Evolutionary conservation across 139 green algal species (phyloP), one percentile per base, ranked within the genome.

Genomic region (Chlorella sp.): DNA sequence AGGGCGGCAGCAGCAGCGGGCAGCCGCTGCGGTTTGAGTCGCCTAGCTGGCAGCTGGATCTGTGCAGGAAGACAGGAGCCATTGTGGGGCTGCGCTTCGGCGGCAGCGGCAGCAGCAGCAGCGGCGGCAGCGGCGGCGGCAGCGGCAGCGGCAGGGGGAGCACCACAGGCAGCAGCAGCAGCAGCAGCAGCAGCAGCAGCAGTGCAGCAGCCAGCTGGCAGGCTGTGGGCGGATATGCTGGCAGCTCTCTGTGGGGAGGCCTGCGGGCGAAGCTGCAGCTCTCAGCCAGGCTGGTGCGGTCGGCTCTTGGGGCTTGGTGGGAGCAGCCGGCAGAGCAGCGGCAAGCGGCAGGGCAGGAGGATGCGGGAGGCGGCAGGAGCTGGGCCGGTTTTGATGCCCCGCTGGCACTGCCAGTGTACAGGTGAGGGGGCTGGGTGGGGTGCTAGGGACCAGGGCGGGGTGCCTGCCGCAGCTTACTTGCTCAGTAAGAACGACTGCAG

Each of bases 331-430:
- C n/a, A 24, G 18, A 86, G 57, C 34, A 34, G 57, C 34, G n/a
- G 57, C 21, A 30, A 40, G 12, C 22, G 21, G 30, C 28, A 30
- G 4, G 0, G 28, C 71, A 53, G 26, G 12, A 7, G 0, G 42
- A 9, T 11, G 80, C 12, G 21, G 40, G 3, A 24, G 80, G 9
- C 21, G 37, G 64, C 83, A 28, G 60, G 11, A 68, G 68, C 48
- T 94, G 88, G 88, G 92, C 90, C 32, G 64, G 19, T 86, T 34
- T 40, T 3, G n/a, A 91, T 57, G 36, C 80, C 19, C 90, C 90
- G 0, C 90, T 95, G 79, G 91, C 81, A 0, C 71, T 90, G 42
- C 68, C 93, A 28, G 40, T 93, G 71, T 96, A 96, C 82, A 81
- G 75, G 75, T 81, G 2, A 21, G 32, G 34, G 36, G 48, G 48